Conservation (phyloP, 768 basidiomycete genomes). For the Hericium coralloides region DNA sequence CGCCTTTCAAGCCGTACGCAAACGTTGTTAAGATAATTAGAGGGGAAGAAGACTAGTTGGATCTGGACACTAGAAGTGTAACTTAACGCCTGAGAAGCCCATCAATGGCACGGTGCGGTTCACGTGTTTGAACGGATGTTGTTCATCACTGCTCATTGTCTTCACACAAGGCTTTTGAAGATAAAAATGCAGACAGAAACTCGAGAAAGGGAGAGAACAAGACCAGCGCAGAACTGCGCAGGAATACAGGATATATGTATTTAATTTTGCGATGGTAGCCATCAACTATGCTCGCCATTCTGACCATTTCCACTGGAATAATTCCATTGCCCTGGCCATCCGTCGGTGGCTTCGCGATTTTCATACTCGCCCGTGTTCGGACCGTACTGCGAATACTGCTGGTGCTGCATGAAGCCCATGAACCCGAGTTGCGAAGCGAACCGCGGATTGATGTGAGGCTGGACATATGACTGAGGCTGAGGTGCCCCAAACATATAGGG, state of each 20-base stretch:
- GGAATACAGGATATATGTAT: not conserved
- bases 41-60: no score
- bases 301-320: not conserved
- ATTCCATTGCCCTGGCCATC: slow-evolving; percentile 6
- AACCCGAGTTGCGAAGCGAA: slow-evolving; percentile 63
- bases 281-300: not conserved
- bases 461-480: slow-evolving; percentile 31
- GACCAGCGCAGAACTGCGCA: no score
- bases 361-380: not conserved
- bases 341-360: not conserved
- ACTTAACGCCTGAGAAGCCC: no score
- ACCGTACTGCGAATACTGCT: slow-evolving; percentile 10
- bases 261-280: not conserved
- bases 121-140: no score
- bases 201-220: no score
- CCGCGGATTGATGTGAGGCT: slow-evolving; percentile 79
- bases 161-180: no score
- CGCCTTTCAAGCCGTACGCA: no score
- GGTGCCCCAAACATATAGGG: slow-evolving; percentile 7
- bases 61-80: no score
- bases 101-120: no score
- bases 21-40: no score
- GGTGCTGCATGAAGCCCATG: slow-evolving; percentile 21
- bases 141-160: no score
- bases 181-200: no score